Evolutionary conservation across 352 stramenopile genomes (phyloP), one percentile per base, ranked within the genome.

Genomic region (Lagenidium sp.): DNA sequence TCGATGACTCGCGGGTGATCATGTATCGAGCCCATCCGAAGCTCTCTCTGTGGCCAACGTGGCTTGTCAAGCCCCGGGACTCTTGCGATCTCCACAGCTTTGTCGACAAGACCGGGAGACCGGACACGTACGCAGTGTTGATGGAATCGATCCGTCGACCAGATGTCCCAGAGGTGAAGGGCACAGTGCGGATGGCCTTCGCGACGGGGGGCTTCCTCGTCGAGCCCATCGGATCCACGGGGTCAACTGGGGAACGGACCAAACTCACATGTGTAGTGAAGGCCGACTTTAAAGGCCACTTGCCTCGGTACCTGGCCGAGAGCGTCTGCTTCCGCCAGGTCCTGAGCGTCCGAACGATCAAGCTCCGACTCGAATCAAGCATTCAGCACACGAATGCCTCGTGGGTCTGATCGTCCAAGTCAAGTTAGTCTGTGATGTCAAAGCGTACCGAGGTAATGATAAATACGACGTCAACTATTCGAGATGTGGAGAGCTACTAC

Each of bases 11-110:
- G 1, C 67, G 67, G 13, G 57, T 72, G n/a, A 65, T 89, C 32
- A 45, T 89, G 34, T 85, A 89, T 26, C 63, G 66, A 41, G 64
- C 70, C n/a, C 71, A 82, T 43, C 62, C 60, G 4, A 80, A 82
- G 47, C 48, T 89, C 11, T 89, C 76, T 10, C 55, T 81, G n/a
- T 89, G 76, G 76, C 76, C 76, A 19, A 63, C 70, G 19, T 89
- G 76, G 76, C 55, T 89, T 15, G 76, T 89, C 23, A 89, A 85
- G 29, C 76, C 76, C 20, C 70, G 76, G 11, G 76, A 89, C 44
- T 86, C 76, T 36, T 89, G 76, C 44, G 76, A 89, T 44, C 57
- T 89, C n/a, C 66, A 82, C 45, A 82, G 68, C 40, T 89, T 89
- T 36, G 66, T 89, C 20, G 63, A 79, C 23, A 78, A 78, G 31